phyloP scores from a whole-genome alignment of 352 stramenopile species.

The Phytophthora parvispora region DNA sequence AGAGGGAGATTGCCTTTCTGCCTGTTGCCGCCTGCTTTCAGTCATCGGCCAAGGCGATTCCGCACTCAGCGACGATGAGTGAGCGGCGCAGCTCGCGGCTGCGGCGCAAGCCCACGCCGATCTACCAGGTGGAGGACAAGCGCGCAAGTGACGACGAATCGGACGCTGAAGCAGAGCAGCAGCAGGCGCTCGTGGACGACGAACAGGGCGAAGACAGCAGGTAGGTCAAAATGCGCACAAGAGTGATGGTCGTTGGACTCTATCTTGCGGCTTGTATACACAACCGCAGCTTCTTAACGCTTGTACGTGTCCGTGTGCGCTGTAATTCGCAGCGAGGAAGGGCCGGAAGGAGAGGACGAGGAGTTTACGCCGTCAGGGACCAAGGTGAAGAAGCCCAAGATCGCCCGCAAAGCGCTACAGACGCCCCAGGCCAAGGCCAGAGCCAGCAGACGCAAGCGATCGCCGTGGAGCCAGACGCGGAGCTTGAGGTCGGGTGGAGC shows the following conservation, averaged over 20 bases:
- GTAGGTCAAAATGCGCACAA: conserved; percentile 30
- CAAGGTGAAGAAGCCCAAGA: conserved; percentile 24
- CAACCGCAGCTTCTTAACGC: conserved; percentile 18
- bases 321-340: conserved; percentile 29
- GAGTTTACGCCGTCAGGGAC: conserved; percentile 38
- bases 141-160: conserved; percentile 35
- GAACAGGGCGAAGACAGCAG: conserved; percentile 33
- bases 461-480: conserved; percentile 39
- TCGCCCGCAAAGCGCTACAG: conserved; percentile 15
- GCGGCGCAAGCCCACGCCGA: conserved; percentile 69
- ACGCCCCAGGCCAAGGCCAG: conserved; percentile 23
- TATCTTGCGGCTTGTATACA: too few species aligned
- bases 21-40: conserved; percentile 11
- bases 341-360: conserved; percentile 38
- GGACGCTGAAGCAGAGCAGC: conserved; percentile 22
- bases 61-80: conserved; percentile 38
- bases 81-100: conserved; percentile 68
- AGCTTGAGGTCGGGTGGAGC: conserved; percentile 11
- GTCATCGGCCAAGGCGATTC: conserved; percentile 9
- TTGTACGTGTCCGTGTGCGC: neutral
- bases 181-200: conserved; percentile 17
- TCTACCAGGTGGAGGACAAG: conserved; percentile 78
- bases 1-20: conserved; percentile 30
- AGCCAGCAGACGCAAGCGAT: conserved; percentile 38
- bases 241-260: conserved; percentile 37